Base-by-base conservation (phyloP, 2,329 filamentous ascomycete genomes). In the Claviceps humidiphila region DNA sequence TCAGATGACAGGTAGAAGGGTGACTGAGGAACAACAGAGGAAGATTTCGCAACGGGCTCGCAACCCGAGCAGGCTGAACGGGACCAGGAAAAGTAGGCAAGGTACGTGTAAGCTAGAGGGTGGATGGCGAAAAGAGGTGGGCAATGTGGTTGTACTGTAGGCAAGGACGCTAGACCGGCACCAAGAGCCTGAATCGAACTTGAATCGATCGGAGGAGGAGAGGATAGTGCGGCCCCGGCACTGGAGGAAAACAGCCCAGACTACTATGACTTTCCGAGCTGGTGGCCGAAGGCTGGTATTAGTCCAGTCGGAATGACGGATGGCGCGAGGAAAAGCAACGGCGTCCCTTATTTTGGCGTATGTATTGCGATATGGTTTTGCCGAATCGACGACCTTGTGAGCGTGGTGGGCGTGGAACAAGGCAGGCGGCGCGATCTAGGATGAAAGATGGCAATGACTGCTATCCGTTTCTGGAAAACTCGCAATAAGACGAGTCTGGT, bases 121-220 rank as follows among this genome's bases (percentile, higher is more conserved):
- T 53, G 43, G 49, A 47, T 46, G 20, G 50, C 37, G 30, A 24
- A 26, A n/a, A 24, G 45, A 45, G 50, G 47, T 46, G 50, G 48
- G 53, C 50, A 49, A 49, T 51, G 53, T 34, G 9, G 30, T 34
- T 34, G 30, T 34, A 34, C 49, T 52, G 42, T 42, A 52, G 44
- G 47, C 50, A 54, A 54, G 49, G 47, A 52, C 50, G 53, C 44
- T 43, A 46, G 24, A 50, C 22, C 17, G 50, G 37, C 48, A 52
- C 48, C 39, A 30, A 45, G 48, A 47, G 24, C 41, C 20, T 24
- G 50, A 51, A 41, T 51, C 49, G 51, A 47, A 44, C 41, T 40
- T 24, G 50, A 51, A 41, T 51, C 43, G 44, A 47, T 44, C 30
- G 43, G 48, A 47, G 24, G 40, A 34, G 13, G 16, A 30, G 26